phyloP scores from a whole-genome alignment of 352 stramenopile species.

The Blastocystis sp. region DNA sequence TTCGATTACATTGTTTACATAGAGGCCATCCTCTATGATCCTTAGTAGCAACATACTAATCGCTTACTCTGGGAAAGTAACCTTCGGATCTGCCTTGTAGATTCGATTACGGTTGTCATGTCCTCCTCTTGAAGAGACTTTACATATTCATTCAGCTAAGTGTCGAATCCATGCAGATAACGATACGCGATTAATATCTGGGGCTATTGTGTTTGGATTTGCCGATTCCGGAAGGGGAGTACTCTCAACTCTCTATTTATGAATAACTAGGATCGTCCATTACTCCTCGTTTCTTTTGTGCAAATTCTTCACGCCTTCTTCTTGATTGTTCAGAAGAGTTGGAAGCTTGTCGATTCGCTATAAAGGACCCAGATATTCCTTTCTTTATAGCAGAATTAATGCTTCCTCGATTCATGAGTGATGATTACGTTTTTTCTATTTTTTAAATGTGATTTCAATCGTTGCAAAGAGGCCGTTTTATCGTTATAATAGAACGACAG shows the following conservation, averaged over 20 bases:
- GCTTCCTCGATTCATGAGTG: conserved; percentile 16
- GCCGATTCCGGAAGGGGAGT: not conserved
- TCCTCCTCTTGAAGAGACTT: not conserved
- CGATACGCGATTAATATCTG: not conserved
- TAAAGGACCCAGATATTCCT: not conserved
- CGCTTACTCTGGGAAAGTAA: conserved; percentile 24
- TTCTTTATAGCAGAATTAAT: conserved; percentile 29
- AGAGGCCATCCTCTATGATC: not conserved
- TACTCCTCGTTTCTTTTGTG: conserved; percentile 31
- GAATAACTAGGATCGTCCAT: not conserved
- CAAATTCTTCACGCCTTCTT: conserved; percentile 5
- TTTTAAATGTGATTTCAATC: not conserved
- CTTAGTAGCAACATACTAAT: not conserved
- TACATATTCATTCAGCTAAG: conserved; percentile 1
- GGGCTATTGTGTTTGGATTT: not conserved
- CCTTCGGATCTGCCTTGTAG: not conserved
- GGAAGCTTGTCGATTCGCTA: not conserved
- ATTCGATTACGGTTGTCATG: not conserved
- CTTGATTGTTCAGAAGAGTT: not conserved
- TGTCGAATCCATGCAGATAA: not conserved
- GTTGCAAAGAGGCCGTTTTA: not conserved
- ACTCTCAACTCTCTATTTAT: conserved; percentile 6
- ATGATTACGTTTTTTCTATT: not conserved
- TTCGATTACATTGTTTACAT: conserved; percentile 81
- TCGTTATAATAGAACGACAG: not conserved